These are phyloP conservation scores for Cucumis variabilis DNA, from an alignment of 331 rosid genomes.

Conservation along the genomic window DNA sequence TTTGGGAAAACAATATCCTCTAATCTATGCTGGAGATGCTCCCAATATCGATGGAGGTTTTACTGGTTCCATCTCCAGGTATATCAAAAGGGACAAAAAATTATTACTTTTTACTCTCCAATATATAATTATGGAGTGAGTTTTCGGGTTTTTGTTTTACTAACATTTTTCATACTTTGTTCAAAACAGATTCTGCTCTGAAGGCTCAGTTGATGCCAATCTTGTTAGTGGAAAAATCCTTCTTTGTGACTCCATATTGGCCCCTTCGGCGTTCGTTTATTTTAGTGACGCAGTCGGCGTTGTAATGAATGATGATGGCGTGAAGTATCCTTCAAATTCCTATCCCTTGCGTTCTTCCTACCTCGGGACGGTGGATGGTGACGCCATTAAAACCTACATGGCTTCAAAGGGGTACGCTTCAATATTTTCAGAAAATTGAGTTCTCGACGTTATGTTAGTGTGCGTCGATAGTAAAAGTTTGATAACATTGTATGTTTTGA, in stretches of 20 bases:
- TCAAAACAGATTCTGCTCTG: conserved; percentile 12
- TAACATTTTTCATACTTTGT: background rate
- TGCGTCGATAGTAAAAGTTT: too few relatives aligned
- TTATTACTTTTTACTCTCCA: background rate
- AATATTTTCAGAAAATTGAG: background rate
- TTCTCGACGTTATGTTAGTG: background rate
- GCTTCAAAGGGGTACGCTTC: background rate
- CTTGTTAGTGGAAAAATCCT: conserved; percentile 50
- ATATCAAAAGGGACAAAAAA: background rate
- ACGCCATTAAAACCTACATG: background rate
- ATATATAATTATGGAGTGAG: background rate
- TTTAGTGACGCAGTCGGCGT: conserved; percentile 39
- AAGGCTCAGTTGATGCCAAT: conserved; percentile 31
- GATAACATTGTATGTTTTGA: background rate
- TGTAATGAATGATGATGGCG: conserved; percentile 8
- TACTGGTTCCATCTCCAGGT: conserved; percentile 45
- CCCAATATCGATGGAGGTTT: conserved; percentile 37
- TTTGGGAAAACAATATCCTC: conserved; percentile 37
- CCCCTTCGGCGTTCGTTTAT: rapidly evolving
- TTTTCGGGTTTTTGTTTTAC: background rate
- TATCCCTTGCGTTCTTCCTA: conserved; percentile 38
- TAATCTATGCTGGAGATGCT: conserved; percentile 48
- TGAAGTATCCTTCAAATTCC: background rate
- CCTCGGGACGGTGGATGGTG: background rate
- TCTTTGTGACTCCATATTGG: conserved; percentile 20